Evolutionary conservation across 2,329 filamentous ascomycete species (phyloP), one percentile per base, ranked within the genome.

Genomic region (Diaporthe sp.): DNA sequence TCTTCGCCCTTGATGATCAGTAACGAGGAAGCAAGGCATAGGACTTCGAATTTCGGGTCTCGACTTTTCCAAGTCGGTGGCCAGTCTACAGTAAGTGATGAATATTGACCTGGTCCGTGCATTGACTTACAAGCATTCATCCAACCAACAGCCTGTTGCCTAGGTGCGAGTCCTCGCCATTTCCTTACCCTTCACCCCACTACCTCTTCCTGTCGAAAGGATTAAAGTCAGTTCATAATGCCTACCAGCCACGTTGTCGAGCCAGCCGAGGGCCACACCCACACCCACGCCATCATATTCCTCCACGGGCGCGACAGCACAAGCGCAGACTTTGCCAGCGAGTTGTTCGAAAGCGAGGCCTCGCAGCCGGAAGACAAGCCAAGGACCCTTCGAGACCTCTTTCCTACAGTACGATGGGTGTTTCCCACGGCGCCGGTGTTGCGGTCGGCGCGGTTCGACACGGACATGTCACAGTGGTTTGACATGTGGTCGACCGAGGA

Each of bases 401-500:
- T 82, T 5, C 31, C 31, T 0, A 73, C 71, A 2, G 25, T 83
- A 28, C 76, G 77, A 71, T 83, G 82, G 81, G 80, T 83, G 4
- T 84, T 83, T 53, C 81, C 82, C 4, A 60, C 63, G 0, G 81
- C 82, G 0, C 78, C 80, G 0, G 9, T 63, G 0, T 25, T 78
- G 2, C 73, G 37, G 1, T 81, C 80, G 0, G 31, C 77, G 20
- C 78, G 80, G 13, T 82, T 81, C 67, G 78, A 68, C 10, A 71
- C 53, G 15, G 31, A 71, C 0, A 78, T 80, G 67, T 78, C 79
- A 4, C 76, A 76, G 65, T 77, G 76, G 76, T 77, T 74, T 12
- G 76, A 76, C 86, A 88, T 75, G 87, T 86, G 63, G 90, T 90
- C 90, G 81, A 77, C 88, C 85, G 51, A 91, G 82, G 75, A 89